A percentile compares a stretch with the other conserved stretches of the same genome.
phyloP scores from a whole-genome alignment of 1,284 basidiomycete species.

The Ceratobasidium sp. region DNA sequence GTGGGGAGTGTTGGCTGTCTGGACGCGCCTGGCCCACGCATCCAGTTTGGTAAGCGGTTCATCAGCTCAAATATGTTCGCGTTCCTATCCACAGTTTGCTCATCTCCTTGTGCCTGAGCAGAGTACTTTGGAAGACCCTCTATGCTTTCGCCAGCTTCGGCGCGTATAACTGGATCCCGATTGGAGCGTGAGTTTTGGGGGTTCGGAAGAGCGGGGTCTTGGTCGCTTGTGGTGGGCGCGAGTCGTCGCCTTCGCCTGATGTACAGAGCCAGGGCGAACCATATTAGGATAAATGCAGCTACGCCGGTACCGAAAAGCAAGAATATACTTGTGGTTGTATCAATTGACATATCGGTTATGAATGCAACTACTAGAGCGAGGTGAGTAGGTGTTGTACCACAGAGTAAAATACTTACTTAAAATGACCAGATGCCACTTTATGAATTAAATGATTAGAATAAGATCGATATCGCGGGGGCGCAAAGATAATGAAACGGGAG shows the following conservation, averaged over 20 bases:
- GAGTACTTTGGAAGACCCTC: constrained; percentile 34
- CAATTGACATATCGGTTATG: no score
- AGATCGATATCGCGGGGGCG: no score
- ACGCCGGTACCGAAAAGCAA: no score
- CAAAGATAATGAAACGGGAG: no score
- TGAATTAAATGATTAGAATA: no score
- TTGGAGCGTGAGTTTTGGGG: background rate
- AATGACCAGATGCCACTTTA: no score
- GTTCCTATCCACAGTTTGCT: constrained; percentile 27
- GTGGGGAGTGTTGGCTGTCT: constrained; percentile 8
- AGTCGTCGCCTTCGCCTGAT: background rate
- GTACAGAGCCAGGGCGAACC: constrained; percentile 2
- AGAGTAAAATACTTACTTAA: no score
- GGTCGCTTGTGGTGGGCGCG: background rate
- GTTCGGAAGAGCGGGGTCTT: background rate
- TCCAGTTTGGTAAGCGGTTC: background rate
- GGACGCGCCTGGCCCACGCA: background rate
- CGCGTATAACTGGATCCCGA: constrained; percentile 19
- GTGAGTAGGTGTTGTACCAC: no score
- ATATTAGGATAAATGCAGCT: background rate
- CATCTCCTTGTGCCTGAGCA: constrained; percentile 4
- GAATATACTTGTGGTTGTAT: no score
- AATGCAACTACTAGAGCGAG: no score
- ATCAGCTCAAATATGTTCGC: no score
- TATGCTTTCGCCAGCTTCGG: constrained; percentile 19